Evolutionary conservation across 2,329 filamentous ascomycete species (phyloP).

Genomic region (Pseudogymnoascus sp.): DNA sequence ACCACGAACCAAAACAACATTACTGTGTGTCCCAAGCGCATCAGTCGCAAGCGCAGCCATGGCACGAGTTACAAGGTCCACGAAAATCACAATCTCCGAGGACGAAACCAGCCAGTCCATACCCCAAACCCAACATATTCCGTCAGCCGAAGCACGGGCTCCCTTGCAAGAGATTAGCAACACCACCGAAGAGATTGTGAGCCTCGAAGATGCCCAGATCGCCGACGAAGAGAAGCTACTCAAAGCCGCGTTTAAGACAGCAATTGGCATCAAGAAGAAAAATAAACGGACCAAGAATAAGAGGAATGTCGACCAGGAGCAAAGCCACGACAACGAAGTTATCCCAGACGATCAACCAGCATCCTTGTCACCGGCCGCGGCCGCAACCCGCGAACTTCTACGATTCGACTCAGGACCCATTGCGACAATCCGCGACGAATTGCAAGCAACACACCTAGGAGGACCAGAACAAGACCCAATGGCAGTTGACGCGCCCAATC

Average conservation of each 20-base stretch:
- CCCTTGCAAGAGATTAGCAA: slow-evolving; percentile 9
- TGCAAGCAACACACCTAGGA: not conserved
- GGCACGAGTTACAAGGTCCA: slow-evolving; percentile 27
- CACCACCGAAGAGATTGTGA: slow-evolving; percentile 4
- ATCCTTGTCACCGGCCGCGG: not conserved
- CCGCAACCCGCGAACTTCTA: not conserved
- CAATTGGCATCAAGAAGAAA: slow-evolving; percentile 23
- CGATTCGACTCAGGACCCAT: not conserved
- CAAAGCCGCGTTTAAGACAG: slow-evolving; percentile 28
- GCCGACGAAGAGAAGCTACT: slow-evolving; percentile 25
- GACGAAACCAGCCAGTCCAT: slow-evolving; percentile 15
- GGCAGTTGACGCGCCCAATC: slow-evolving; percentile 1
- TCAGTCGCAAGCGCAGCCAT: slow-evolving; percentile 18
- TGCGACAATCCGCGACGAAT: slow-evolving; percentile 2
- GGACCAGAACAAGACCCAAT: not conserved
- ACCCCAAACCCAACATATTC: slow-evolving; percentile 10
- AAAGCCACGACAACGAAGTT: not conserved
- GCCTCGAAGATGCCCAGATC: slow-evolving; percentile 15
- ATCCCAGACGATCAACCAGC: slow-evolving; percentile 5
- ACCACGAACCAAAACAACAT: not conserved
- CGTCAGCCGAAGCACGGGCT: slow-evolving; percentile 16
- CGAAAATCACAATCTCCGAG: slow-evolving; percentile 24
- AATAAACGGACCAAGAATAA: slow-evolving; percentile 21
- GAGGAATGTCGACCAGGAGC: slow-evolving; percentile 12
- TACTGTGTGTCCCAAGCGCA: not conserved